Base-by-base conservation (phyloP, 2,329 filamentous ascomycete species). In the Emmonsiellopsis sp. region DNA sequence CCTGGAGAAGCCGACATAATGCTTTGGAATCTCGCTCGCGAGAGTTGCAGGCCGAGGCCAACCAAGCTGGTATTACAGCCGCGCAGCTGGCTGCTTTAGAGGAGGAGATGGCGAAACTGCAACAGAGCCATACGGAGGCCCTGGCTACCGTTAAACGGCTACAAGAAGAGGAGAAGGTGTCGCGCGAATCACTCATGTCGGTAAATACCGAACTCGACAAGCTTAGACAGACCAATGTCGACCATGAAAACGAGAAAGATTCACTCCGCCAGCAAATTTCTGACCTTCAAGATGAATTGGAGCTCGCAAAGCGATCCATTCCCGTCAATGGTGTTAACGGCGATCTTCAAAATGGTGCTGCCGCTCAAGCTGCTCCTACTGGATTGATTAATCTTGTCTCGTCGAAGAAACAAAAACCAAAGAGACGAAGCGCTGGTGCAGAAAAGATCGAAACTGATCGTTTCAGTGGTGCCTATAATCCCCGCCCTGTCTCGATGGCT, bases 301-400 rank as follows among this genome's bases (percentile, higher is more conserved):
- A 95, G 69, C 70, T 89, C 63, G 90, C 90, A 59, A 92, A 88
- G 73, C 83, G 88, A 63, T 82, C 82, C 44, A 84, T 80, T 32
- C 87, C 91, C 8, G 75, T 86, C 62, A 90, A 90, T 60, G 80
- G 77, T 4, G 82, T 66, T 44, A 72, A 73, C 52, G 77, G 76
- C 58, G 86, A 89, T 44, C 64, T 84, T 52, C 70, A 76, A 52
- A 90, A 89, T 63, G 88, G 89, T 49, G 67, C 71, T 51, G 68
- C 71, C 45, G 68, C 70, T 47, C 76, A 81, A 49, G 73, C 82
- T 41, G 77, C 80, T 52, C 75, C 80, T 32, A 87, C 79, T 66
- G 91, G 90, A 42, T 82, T 98, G 57, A 96, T 98, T 79, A 98
- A 97, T 70, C 79, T 98, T 35, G 93, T 98, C 30, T 88, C 92